phyloP scores from a whole-genome alignment of 257 asterid genomes.

The Lycium barbarum region DNA sequence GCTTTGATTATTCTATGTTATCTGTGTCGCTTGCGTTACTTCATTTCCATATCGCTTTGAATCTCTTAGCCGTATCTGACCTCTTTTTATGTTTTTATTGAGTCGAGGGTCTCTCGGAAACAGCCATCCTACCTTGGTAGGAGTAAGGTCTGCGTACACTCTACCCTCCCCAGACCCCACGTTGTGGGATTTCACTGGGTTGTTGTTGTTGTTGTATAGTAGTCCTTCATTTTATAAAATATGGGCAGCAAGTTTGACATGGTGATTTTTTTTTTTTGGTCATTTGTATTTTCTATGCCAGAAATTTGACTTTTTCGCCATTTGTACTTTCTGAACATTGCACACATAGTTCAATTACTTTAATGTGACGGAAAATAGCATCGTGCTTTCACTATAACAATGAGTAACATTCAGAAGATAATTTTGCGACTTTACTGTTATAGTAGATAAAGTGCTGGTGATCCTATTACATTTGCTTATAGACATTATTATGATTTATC shows the following conservation, averaged over 20 bases:
- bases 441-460: neutral
- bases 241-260: neutral
- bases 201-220: too few relatives aligned
- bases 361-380: neutral
- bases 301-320: neutral
- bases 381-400: neutral
- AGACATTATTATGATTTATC: neutral
- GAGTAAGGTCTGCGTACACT: too few relatives aligned
- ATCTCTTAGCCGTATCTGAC: too few relatives aligned
- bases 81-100: too few relatives aligned
- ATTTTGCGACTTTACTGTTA: neutral
- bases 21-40: too few relatives aligned
- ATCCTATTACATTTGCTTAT: neutral
- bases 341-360: neutral
- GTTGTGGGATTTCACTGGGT: too few relatives aligned
- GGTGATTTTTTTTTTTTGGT: neutral
- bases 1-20: too few relatives aligned
- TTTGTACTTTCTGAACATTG: neutral
- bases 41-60: too few relatives aligned
- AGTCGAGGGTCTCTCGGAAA: too few relatives aligned
- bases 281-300: neutral
- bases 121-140: too few relatives aligned
- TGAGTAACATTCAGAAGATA: neutral
- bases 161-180: too few relatives aligned
- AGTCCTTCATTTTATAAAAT: neutral